Evolutionary conservation across 805 yeast species (phyloP).

Genomic region (Starmerella ratchasimensis): DNA sequence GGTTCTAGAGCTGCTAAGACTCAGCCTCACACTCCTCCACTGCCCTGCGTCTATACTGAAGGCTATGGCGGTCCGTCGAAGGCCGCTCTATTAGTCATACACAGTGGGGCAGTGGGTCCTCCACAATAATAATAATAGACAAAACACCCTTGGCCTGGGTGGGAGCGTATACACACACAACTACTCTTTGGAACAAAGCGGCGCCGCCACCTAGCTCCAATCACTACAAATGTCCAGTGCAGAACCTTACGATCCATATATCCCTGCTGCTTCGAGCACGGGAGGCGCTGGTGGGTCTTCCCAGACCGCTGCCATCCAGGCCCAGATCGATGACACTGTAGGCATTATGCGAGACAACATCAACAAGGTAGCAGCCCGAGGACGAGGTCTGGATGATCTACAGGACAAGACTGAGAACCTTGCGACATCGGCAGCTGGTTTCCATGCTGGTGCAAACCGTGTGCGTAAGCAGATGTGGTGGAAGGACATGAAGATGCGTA

Average conservation of each 20-base stretch:
- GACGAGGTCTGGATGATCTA: constrained; percentile 81
- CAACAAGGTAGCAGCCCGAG: constrained; percentile 88
- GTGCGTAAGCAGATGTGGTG: constrained; percentile 99
- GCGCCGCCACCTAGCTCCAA: no score
- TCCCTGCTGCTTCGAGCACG: constrained; percentile 34
- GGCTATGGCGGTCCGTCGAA: no score
- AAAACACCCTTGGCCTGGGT: no score
- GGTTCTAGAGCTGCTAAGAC: neutral
- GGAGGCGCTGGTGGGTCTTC: constrained; percentile 13
- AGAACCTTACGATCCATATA: constrained; percentile 75
- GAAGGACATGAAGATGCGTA: constrained; percentile 92
- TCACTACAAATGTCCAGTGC: constrained; percentile 67
- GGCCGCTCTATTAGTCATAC: no score
- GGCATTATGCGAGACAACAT: constrained; percentile 96
- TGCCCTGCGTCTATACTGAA: neutral
- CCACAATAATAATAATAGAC: no score
- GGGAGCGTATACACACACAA: no score
- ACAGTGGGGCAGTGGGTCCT: no score
- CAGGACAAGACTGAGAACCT: constrained; percentile 88
- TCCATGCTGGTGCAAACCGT: constrained; percentile 91
- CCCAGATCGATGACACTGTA: constrained; percentile 91
- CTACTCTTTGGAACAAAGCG: no score
- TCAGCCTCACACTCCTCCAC: neutral
- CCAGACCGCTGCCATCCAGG: constrained; percentile 71
- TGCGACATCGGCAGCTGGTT: constrained; percentile 84